Conservation (phyloP, 1,139 yeast genomes). For the Scheffersomyces illinoinensis region DNA sequence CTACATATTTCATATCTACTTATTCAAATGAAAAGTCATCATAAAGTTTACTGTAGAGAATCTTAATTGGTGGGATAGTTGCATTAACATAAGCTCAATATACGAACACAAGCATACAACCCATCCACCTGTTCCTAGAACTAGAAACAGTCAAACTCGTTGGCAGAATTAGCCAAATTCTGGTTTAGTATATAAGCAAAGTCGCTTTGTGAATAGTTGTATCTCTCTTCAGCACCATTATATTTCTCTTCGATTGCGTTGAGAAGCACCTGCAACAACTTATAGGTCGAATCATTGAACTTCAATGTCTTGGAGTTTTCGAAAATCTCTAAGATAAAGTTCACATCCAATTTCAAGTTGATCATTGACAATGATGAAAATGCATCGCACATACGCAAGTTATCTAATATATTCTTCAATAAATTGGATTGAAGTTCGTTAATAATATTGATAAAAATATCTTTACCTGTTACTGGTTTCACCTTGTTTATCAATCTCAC, state of each 20-base stretch:
- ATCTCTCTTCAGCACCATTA: conserved; percentile 19
- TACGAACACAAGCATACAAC: background rate
- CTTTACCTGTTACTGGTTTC: conserved; percentile 44
- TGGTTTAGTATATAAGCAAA: conserved; percentile 32
- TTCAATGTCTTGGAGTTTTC: conserved; percentile 36
- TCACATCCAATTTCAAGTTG: conserved; percentile 39
- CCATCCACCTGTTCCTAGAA: background rate
- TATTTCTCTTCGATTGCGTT: conserved; percentile 29
- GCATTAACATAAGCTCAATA: background rate
- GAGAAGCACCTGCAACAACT: conserved; percentile 35
- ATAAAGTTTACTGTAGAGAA: background rate
- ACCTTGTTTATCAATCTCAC: conserved; percentile 43
- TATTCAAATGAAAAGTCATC: background rate
- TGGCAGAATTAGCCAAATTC: conserved; percentile 32
- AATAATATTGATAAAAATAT: conserved; percentile 37
- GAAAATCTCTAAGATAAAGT: conserved; percentile 43
- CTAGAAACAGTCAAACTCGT: conserved; percentile 30
- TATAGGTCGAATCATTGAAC: conserved; percentile 39
- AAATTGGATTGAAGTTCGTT: conserved; percentile 42
- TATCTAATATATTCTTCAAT: conserved; percentile 35
- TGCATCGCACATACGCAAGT: conserved; percentile 20
- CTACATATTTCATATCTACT: background rate
- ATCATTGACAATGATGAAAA: conserved; percentile 18
- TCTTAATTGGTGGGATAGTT: background rate
- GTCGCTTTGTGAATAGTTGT: conserved; percentile 21